A percentile compares a stretch with the other conserved stretches of the same genome.
Evolutionary conservation across 441 rosid species (phyloP).

Genomic region (Gossypium schwendimanii): DNA sequence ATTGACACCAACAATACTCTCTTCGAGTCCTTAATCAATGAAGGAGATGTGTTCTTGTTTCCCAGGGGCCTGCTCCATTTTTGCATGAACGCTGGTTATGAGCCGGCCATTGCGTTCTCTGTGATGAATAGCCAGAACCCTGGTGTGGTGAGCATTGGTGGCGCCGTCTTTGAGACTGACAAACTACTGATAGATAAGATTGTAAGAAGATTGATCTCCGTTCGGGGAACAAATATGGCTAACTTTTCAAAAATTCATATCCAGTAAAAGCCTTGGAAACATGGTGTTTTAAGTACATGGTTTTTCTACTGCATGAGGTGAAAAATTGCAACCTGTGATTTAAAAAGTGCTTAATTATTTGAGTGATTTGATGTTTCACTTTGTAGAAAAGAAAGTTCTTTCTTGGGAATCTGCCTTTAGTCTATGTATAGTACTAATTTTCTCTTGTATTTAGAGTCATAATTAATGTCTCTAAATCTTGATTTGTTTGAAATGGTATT

Average conservation of each 20-base stretch:
- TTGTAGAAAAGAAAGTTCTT: not conserved
- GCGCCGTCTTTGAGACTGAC: slow-evolving; percentile 31
- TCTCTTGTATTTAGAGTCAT: slow-evolving; percentile 4
- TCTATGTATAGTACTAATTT: not conserved
- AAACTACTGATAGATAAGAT: slow-evolving; percentile 20
- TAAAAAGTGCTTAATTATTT: not conserved
- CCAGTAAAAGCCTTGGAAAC: slow-evolving; percentile 7
- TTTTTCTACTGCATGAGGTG: not conserved
- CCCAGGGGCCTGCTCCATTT: slow-evolving; percentile 70
- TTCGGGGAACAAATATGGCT: slow-evolving; percentile 7
- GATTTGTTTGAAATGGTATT: not conserved
- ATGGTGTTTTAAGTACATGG: not conserved
- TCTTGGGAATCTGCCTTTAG: not conserved
- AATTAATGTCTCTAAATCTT: not conserved
- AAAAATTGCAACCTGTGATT: not conserved
- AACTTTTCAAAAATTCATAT: not conserved
- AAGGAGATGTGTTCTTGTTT: slow-evolving; percentile 64
- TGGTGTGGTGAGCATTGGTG: slow-evolving; percentile 43
- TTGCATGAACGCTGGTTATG: slow-evolving; percentile 51
- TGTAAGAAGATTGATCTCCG: slow-evolving; percentile 24
- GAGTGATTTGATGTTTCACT: not conserved
- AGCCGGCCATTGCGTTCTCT: slow-evolving; percentile 40
- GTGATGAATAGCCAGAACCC: slow-evolving; percentile 80
- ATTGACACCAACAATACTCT: slow-evolving; percentile 41
- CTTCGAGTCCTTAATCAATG: slow-evolving; percentile 36